Evolutionary conservation across 345 rosid genomes (phyloP).

Genomic region (Lenwebbia sp.): DNA sequence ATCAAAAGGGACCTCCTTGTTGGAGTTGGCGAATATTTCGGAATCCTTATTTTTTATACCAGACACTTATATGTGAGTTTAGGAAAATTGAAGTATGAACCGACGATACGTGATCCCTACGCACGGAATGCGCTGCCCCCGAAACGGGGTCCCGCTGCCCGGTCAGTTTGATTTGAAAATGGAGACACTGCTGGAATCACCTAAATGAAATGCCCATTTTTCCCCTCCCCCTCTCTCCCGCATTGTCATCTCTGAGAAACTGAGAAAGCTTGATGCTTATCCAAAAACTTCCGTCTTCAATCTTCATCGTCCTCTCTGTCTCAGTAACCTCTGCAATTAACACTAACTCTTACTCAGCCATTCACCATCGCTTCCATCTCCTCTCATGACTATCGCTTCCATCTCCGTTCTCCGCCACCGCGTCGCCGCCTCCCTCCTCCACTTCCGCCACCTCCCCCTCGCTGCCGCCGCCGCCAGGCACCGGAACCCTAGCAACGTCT

Average conservation of each 20-base stretch:
- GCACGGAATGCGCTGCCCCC: no score
- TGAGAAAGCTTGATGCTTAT: background rate
- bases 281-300: background rate
- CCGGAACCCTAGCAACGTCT: constrained; percentile 28
- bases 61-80: no score
- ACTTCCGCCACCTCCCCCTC: constrained; percentile 27
- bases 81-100: no score
- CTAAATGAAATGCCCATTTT: background rate
- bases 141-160: no score
- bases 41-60: no score
- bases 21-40: no score
- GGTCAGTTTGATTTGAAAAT: no score
- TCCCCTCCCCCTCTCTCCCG: background rate
- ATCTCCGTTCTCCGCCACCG: constrained; percentile 16
- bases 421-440: constrained; percentile 3
- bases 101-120: no score
- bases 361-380: background rate
- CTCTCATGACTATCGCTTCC: no score
- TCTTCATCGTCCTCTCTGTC: background rate
- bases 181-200: no score
- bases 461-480: constrained; percentile 26
- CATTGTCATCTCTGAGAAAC: background rate
- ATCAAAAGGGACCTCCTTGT: no score
- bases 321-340: background rate
- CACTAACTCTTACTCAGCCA: background rate